A percentile compares a stretch with the other conserved stretches of the same genome.
These are phyloP conservation scores for Trametes sp. DNA, from an alignment of 1,284 basidiomycete species.

Conservation along the genomic window DNA sequence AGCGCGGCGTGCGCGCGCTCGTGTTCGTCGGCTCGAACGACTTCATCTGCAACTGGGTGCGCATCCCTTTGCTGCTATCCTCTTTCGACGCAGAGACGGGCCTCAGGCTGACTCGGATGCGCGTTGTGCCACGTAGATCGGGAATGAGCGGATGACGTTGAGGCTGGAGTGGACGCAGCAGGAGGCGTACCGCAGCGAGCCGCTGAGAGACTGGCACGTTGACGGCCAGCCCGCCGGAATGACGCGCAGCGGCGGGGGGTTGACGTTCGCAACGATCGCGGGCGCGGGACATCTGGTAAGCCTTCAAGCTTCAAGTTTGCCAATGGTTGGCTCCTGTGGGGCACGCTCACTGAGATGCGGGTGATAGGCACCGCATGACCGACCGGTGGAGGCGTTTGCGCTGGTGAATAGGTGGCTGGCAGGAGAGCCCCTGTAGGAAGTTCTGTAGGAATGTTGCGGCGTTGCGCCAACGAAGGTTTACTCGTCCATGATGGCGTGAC, in stretches of 20 bases:
- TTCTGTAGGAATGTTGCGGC: too few species aligned
- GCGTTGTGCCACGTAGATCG: too few species aligned
- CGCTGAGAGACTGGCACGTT: conserved; percentile 62
- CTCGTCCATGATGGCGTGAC: too few species aligned
- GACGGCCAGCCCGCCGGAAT: conserved; percentile 58
- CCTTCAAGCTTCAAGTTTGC: neutral
- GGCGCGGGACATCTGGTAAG: conserved; percentile 68
- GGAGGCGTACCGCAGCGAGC: conserved; percentile 53
- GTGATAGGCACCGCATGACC: conserved; percentile 64
- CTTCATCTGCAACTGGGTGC: conserved; percentile 80
- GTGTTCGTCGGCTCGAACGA: conserved; percentile 79
- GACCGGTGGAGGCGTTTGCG: conserved; percentile 60
- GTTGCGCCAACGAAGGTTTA: too few species aligned
- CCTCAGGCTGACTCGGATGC: too few species aligned
- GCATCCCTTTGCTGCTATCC: conserved; percentile 45
- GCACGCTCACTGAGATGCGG: too few species aligned
- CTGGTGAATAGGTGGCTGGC: conserved; percentile 62
- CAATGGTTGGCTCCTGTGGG: too few species aligned
- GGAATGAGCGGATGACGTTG: conserved; percentile 72
- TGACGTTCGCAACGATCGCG: conserved; percentile 69
- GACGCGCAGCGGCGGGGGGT: conserved; percentile 61
- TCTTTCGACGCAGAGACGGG: too few species aligned
- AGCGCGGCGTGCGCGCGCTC: conserved; percentile 47
- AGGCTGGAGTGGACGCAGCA: conserved; percentile 70
- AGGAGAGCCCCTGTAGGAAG: conserved; percentile 32